Evolutionary conservation across 345 rosid genomes (phyloP), one percentile per base, ranked within the genome.

Genomic region (Acer yangbiense): DNA sequence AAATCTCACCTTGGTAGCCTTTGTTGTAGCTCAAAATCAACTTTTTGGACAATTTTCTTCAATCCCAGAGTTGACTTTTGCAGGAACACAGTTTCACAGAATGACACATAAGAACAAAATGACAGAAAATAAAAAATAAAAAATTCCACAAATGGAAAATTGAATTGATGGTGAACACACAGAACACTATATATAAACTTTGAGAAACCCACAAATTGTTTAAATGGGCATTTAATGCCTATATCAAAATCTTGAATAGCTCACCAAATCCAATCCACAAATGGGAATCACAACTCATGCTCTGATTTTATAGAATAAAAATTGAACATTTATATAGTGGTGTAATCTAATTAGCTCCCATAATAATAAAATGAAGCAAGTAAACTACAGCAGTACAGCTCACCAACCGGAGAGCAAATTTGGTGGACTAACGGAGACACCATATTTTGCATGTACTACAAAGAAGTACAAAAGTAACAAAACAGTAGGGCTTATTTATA

Each of bases 361-460:
- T 9, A 8, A 10, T 9, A 3, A 6, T 2, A 41, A 44, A 63
- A 12, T 20, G 46, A 11, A 14, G 39, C 21, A 58, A 50, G 27
- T 10, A 25, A 25, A 35, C 60, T 35, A 75, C 77, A n/a, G 64
- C 18, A 35, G 44, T 35, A 75, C 77, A n/a, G 64, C 18, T 64
- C 46, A 23, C 76, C 76, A 61, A 73, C 55, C 57, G 12, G 18
- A 18, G 5, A 35, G 20, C 10, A 1, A 9, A 23, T 7, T 63
- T 21, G 68, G 7, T 21, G 54, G 52, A 35, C 25, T 20, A 20
- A 54, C 16, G 67, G 14, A 4, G 39, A 35, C 39, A 18, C 32
- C 64, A 65, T 21, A 1, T 13, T 9, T 65, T 35, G 2, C 57
- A 64, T 83, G 88, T 85, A 81, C 86, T 79, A 41, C 80, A 79